Evolutionary conservation across 805 yeast genomes (phyloP).

Genomic region (Candida tammaniensis): DNA sequence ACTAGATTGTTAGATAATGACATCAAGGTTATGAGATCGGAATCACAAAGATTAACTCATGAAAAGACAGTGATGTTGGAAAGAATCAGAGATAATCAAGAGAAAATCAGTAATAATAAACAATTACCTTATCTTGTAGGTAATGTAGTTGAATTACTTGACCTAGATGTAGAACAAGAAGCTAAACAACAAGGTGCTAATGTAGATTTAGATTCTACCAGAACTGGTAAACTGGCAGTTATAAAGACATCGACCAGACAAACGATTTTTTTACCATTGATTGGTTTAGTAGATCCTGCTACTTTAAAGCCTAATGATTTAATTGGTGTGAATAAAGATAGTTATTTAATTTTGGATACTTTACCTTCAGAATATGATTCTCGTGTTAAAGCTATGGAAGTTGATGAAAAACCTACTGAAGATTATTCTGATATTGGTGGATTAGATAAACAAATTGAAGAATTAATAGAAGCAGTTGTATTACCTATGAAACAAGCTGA

Average conservation of each 20-base stretch:
- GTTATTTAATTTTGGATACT: slow-evolving; percentile 88
- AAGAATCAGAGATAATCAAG: slow-evolving; percentile 92
- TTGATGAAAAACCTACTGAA: slow-evolving; percentile 97
- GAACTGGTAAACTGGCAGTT: slow-evolving; percentile 96
- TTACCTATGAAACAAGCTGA: slow-evolving; percentile 98
- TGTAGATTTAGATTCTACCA: slow-evolving; percentile 85
- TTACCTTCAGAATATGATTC: slow-evolving; percentile 97
- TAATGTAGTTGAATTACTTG: slow-evolving; percentile 90
- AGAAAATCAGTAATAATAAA: slow-evolving; percentile 91
- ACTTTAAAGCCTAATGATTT: slow-evolving; percentile 95
- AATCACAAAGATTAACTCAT: slow-evolving; percentile 83
- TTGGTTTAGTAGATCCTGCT: slow-evolving; percentile 91
- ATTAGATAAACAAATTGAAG: slow-evolving; percentile 96
- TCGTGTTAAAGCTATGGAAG: slow-evolving; percentile 98
- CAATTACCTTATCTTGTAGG: slow-evolving; percentile 96
- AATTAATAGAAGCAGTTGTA: slow-evolving; percentile 96
- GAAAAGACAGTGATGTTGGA: slow-evolving; percentile 92
- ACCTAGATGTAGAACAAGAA: slow-evolving; percentile 79
- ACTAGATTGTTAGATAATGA: slow-evolving; percentile 89
- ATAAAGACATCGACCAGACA: slow-evolving; percentile 97
- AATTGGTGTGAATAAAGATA: slow-evolving; percentile 97
- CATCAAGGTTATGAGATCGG: slow-evolving; percentile 91
- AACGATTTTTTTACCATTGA: slow-evolving; percentile 92
- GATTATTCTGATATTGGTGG: slow-evolving; percentile 98
- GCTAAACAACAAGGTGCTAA: slow-evolving; percentile 92